These are phyloP conservation scores for Ophiostoma novo-ulmi DNA, from an alignment of 2,329 filamentous ascomycete genomes.

Conservation along the genomic window DNA sequence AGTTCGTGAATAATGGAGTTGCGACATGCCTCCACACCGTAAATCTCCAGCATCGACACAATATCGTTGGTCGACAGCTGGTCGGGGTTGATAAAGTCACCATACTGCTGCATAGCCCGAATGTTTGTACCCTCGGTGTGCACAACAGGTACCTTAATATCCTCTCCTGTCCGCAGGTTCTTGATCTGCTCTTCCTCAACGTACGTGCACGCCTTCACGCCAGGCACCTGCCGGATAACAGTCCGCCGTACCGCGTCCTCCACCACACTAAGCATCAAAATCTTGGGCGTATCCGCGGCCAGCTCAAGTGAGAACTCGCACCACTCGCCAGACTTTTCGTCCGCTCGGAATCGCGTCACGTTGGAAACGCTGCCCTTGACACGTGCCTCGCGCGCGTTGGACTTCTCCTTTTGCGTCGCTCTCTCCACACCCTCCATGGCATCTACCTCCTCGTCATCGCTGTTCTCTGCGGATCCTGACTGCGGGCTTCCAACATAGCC, in stretches of 20 bases:
- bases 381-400: slow-evolving; percentile 54
- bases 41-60: slow-evolving; percentile 72
- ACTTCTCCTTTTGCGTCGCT: slow-evolving; percentile 29
- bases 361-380: slow-evolving; percentile 60
- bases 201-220: slow-evolving; percentile 66
- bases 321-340: slow-evolving; percentile 65
- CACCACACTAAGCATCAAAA: slow-evolving; percentile 87
- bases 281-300: slow-evolving; percentile 72
- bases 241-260: slow-evolving; percentile 73
- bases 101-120: slow-evolving; percentile 81
- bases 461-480: slow-evolving; percentile 29
- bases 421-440: slow-evolving; percentile 34
- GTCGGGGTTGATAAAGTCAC: slow-evolving; percentile 80
- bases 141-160: slow-evolving; percentile 53
- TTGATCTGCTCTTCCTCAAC: slow-evolving; percentile 54
- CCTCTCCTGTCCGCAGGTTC: slow-evolving; percentile 45
- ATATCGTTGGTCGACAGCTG: slow-evolving; percentile 90
- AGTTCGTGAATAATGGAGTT: slow-evolving; percentile 83
- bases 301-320: slow-evolving; percentile 83
- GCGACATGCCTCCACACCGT: slow-evolving; percentile 90
- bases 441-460: slow-evolving; percentile 27
- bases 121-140: slow-evolving; percentile 84
- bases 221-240: slow-evolving; percentile 79
- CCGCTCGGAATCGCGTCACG: slow-evolving; percentile 73
- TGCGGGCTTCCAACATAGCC: slow-evolving; percentile 48